Percentiles rank a stretch among this genome's conserved stretches.
phyloP scores from a whole-genome alignment of 2,329 filamentous ascomycete genomes.

The Neofusicoccum sp. region DNA sequence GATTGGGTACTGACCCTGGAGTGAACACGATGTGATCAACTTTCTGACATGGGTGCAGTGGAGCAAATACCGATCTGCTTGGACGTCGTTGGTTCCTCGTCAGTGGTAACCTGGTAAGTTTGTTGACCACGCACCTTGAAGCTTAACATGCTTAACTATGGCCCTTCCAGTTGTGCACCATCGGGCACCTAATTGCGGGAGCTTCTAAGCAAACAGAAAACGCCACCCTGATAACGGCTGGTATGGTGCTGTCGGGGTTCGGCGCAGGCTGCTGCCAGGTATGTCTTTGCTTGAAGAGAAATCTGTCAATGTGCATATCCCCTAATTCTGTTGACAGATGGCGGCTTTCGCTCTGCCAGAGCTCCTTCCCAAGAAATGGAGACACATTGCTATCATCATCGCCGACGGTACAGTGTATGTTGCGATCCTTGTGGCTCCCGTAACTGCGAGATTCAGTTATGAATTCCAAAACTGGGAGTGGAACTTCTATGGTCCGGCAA shows the following conservation, averaged over 20 bases:
- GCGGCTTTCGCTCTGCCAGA: conserved; percentile 49
- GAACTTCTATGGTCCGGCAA: conserved; percentile 47
- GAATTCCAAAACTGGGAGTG: conserved; percentile 43
- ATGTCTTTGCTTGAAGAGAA: background rate
- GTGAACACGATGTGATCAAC: no score
- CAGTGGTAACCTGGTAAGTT: conserved; percentile 41
- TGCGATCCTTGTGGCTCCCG: conserved; percentile 47
- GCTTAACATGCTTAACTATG: background rate
- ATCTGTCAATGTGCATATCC: background rate
- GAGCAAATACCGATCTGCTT: conserved; percentile 49
- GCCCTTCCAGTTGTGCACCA: background rate
- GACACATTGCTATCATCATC: conserved; percentile 46
- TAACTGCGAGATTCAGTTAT: conserved; percentile 45
- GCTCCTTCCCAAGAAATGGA: conserved; percentile 51
- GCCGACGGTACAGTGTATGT: conserved; percentile 42
- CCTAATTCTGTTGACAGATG: conserved; percentile 23
- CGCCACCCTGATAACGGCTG: conserved; percentile 40
- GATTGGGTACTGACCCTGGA: conserved; percentile 18
- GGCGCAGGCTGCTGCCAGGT: conserved; percentile 46
- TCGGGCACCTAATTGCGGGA: conserved; percentile 20
- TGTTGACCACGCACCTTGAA: conserved; percentile 6
- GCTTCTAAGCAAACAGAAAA: conserved; percentile 32
- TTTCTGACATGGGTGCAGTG: conserved; percentile 21
- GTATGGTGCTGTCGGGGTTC: conserved; percentile 44
- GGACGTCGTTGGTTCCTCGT: conserved; percentile 49